Percentiles rank a stretch among this genome's conserved stretches.
These are phyloP conservation scores for Boletellus dicymbophilus DNA, from an alignment of 1,284 basidiomycete species.

Conservation along the genomic window DNA sequence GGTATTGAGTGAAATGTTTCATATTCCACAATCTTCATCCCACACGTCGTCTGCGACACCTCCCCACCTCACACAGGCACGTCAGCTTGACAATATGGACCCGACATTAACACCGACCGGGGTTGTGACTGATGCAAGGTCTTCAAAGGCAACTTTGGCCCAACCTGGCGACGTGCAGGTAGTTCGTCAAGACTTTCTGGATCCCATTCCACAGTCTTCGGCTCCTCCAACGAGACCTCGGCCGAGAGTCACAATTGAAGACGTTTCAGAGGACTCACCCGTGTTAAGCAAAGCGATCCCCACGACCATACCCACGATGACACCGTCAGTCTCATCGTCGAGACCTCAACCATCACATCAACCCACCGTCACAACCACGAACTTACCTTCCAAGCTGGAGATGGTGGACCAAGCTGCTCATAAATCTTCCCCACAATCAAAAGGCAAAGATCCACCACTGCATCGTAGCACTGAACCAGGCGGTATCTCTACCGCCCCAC, in stretches of 20 bases:
- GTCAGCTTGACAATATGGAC: conserved; percentile 2
- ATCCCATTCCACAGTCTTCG: conserved; percentile 9
- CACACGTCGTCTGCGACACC: conserved; percentile 1
- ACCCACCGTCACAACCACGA: not conserved
- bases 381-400: conserved; percentile 4
- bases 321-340: conserved; percentile 3
- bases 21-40: conserved; percentile 15
- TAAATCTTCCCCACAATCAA: conserved; percentile 25
- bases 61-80: conserved; percentile 2
- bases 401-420: conserved; percentile 11
- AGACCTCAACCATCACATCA: conserved; percentile 18
- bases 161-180: conserved; percentile 6
- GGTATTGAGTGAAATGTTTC: conserved; percentile 27
- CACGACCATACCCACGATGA: not conserved
- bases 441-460: conserved; percentile 17
- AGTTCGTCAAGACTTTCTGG: conserved; percentile 14
- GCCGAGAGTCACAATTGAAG: conserved; percentile 34
- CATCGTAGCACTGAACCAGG: conserved; percentile 13
- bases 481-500: conserved; percentile 7
- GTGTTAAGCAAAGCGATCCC: conserved; percentile 13
- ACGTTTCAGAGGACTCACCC: conserved; percentile 26
- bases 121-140: conserved; percentile 4
- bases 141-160: conserved; percentile 1
- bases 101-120: not conserved
- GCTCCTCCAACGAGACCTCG: conserved; percentile 12